phyloP scores from a whole-genome alignment of 1,284 basidiomycete species.

The Phlebopus sp. region DNA sequence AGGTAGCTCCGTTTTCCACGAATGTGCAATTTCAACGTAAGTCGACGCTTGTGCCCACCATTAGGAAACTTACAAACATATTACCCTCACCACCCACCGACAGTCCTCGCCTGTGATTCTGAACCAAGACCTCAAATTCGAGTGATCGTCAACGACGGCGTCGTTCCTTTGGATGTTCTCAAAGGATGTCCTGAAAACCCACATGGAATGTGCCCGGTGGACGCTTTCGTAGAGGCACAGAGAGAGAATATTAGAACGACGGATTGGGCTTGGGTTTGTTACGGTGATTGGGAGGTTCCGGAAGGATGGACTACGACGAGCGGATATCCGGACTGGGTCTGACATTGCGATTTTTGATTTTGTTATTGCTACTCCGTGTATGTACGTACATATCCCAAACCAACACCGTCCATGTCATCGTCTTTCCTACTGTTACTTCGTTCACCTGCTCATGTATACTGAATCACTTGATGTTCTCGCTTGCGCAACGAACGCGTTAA shows the following conservation, averaged over 20 bases:
- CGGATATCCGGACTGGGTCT: constrained; percentile 34
- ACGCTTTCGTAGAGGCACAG: constrained; percentile 69
- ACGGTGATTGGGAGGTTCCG: constrained; percentile 63
- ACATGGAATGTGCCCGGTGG: constrained; percentile 77
- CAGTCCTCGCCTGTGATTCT: constrained; percentile 60
- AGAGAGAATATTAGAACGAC: constrained; percentile 63
- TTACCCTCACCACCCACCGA: not conserved
- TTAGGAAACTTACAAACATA: not conserved
- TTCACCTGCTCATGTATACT: too few relatives aligned
- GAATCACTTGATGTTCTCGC: constrained; percentile 13
- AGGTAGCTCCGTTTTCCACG: constrained; percentile 76
- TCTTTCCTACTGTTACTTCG: too few relatives aligned
- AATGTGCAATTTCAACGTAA: constrained; percentile 74
- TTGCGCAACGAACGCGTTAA: constrained; percentile 6
- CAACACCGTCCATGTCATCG: too few relatives aligned
- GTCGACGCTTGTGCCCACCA: constrained; percentile 21
- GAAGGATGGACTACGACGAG: constrained; percentile 60
- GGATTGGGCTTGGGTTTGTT: constrained; percentile 73
- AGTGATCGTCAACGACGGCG: constrained; percentile 83
- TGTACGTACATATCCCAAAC: too few relatives aligned
- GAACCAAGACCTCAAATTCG: constrained; percentile 62
- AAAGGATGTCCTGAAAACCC: constrained; percentile 66
- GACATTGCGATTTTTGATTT: too few relatives aligned
- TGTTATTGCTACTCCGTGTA: too few relatives aligned
- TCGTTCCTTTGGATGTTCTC: constrained; percentile 72